Evolutionary conservation across 345 rosid genomes (phyloP).

Genomic region (Streptanthus diversifolius): DNA sequence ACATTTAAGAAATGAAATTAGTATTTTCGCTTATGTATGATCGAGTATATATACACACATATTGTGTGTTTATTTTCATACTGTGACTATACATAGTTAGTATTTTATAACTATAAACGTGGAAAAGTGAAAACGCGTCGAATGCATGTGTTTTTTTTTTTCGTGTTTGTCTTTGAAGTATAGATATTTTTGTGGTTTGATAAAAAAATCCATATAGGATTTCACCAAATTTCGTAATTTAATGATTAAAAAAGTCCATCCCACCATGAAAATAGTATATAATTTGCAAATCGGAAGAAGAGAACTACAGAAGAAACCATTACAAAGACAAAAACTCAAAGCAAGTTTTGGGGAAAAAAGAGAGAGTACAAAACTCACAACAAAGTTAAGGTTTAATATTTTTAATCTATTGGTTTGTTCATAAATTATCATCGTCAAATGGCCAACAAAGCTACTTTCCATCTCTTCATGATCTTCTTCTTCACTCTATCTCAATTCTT

Average conservation of each 20-base stretch:
- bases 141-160: background rate
- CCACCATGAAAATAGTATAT: background rate
- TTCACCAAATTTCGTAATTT: background rate
- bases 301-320: conserved; percentile 9
- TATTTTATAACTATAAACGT: background rate
- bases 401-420: background rate
- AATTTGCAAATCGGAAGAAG: background rate
- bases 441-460: conserved; percentile 40
- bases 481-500: conserved; percentile 37
- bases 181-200: background rate
- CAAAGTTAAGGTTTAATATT: background rate
- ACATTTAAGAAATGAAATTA: background rate
- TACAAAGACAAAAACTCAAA: conserved; percentile 9
- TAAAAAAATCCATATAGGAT: background rate
- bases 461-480: conserved; percentile 34
- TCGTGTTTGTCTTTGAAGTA: background rate
- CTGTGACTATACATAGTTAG: background rate
- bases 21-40: background rate
- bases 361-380: conserved; percentile 9
- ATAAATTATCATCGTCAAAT: conserved; percentile 24
- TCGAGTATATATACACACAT: background rate
- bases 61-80: too few relatives aligned
- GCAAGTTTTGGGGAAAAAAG: background rate
- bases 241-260: background rate
- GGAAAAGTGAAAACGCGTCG: conserved; percentile 13